These are phyloP conservation scores for Medicago truncatula DNA, from an alignment of 306 rosid species.

Conservation along the genomic window DNA sequence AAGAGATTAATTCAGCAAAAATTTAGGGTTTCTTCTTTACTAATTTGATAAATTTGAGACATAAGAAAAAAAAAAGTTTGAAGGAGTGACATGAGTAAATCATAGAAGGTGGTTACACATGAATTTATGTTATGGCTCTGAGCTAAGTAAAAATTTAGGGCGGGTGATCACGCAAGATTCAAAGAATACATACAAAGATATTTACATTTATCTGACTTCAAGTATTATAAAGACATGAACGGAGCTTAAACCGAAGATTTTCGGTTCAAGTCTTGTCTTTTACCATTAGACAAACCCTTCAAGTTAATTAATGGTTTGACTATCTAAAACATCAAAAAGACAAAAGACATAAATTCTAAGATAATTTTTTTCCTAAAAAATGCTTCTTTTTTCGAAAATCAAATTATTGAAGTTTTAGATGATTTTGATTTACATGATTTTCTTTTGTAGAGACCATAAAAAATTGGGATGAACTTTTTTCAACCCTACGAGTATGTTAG, in stretches of 20 bases:
- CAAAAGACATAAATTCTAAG: background rate
- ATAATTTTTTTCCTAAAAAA: background rate
- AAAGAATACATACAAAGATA: too few relatives aligned
- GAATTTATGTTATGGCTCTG: too few relatives aligned
- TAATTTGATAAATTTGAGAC: background rate
- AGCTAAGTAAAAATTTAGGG: too few relatives aligned
- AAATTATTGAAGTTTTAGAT: background rate
- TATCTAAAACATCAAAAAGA: background rate
- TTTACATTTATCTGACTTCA: too few relatives aligned
- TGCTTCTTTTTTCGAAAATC: too few relatives aligned
- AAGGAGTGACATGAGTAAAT: too few relatives aligned
- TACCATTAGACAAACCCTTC: too few relatives aligned
- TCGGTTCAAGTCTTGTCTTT: too few relatives aligned
- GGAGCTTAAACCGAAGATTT: too few relatives aligned
- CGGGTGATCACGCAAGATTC: too few relatives aligned
- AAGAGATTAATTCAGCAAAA: conserved; percentile 2
- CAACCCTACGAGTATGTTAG: too few relatives aligned
- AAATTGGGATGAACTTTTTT: background rate
- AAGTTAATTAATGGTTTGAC: background rate
- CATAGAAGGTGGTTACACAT: background rate
- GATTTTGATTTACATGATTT: background rate
- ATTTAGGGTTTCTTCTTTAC: background rate
- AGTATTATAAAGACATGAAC: too few relatives aligned
- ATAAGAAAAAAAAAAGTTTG: background rate
- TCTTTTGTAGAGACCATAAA: background rate